Evolutionary conservation across 1,139 yeast genomes (phyloP).

Genomic region (Yamadazyma mexicana): DNA sequence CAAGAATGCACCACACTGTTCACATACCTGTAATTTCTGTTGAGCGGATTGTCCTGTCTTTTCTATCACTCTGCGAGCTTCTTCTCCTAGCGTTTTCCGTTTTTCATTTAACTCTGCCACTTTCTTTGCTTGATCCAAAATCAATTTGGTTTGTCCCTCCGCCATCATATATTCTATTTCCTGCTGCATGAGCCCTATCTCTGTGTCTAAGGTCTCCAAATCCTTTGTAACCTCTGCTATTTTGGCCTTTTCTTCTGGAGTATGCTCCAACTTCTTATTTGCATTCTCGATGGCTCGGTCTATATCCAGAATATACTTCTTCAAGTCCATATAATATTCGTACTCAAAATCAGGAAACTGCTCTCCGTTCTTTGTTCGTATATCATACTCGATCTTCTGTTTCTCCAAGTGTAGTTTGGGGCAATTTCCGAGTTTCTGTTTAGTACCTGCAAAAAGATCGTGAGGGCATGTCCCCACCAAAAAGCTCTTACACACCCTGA

Average conservation of each 20-base stretch:
- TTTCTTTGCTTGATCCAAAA: constrained; percentile 48
- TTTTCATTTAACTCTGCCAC: constrained; percentile 45
- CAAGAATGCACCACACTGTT: constrained; percentile 86
- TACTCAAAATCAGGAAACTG: constrained; percentile 67
- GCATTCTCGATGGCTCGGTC: constrained; percentile 68
- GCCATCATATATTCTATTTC: constrained; percentile 63
- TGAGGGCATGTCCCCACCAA: constrained; percentile 88
- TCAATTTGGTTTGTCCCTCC: constrained; percentile 51
- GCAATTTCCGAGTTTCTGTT: constrained; percentile 81
- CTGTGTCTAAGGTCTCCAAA: constrained; percentile 64
- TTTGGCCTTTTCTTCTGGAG: constrained; percentile 72
- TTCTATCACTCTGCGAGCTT: constrained; percentile 63
- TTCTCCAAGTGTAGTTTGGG: constrained; percentile 76
- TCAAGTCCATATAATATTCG: constrained; percentile 61
- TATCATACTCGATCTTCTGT: constrained; percentile 70
- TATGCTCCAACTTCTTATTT: constrained; percentile 66
- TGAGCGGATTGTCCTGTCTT: constrained; percentile 84
- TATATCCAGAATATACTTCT: constrained; percentile 62
- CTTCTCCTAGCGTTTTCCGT: constrained; percentile 51
- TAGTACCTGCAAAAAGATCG: constrained; percentile 80
- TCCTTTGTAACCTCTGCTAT: constrained; percentile 64
- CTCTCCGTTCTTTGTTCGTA: constrained; percentile 54
- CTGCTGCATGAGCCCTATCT: constrained; percentile 66
- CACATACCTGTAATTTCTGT: constrained; percentile 89
- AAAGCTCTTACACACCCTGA: constrained; percentile 75